Evolutionary conservation across 2,329 filamentous ascomycete species (phyloP).

Genomic region (Curvularia sp.): DNA sequence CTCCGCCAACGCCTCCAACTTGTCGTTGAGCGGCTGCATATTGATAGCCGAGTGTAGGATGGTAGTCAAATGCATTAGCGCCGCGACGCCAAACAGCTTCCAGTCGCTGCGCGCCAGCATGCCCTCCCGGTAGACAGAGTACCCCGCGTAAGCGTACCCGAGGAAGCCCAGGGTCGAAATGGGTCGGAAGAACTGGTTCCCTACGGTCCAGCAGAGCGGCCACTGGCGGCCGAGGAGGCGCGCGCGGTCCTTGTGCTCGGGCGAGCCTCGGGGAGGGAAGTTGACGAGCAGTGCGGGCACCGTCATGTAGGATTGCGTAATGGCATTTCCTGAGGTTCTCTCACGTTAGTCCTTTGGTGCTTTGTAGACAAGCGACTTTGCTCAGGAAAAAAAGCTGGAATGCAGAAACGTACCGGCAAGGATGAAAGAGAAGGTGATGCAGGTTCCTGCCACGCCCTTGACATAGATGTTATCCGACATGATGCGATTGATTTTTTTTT

Average conservation of each 20-base stretch:
- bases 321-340: slow-evolving; percentile 57
- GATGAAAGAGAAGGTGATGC: slow-evolving; percentile 59
- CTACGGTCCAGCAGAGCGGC: slow-evolving; percentile 60
- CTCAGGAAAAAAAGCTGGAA: too few relatives aligned
- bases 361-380: too few relatives aligned
- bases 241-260: slow-evolving; percentile 54
- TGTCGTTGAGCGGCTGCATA: slow-evolving; percentile 61
- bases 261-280: slow-evolving; percentile 53
- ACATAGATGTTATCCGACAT: slow-evolving; percentile 47
- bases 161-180: slow-evolving; percentile 59
- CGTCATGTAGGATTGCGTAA: slow-evolving; percentile 62
- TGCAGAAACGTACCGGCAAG: slow-evolving; percentile 52
- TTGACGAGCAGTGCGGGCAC: slow-evolving; percentile 59
- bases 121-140: slow-evolving; percentile 44
- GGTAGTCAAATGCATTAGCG: slow-evolving; percentile 56
- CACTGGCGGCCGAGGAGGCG: slow-evolving; percentile 59
- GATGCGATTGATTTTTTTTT: slow-evolving; percentile 1
- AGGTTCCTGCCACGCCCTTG: slow-evolving; percentile 55
- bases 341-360: slow-evolving; percentile 7
- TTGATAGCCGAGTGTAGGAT: slow-evolving; percentile 60
- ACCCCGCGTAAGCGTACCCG: slow-evolving; percentile 57
- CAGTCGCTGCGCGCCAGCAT: slow-evolving; percentile 52
- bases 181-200: slow-evolving; percentile 61
- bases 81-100: slow-evolving; percentile 55
- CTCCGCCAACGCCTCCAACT: slow-evolving; percentile 54